Evolutionary conservation across 1,284 basidiomycete genomes (phyloP).

Genomic region (Sporisorium scitamineum): DNA sequence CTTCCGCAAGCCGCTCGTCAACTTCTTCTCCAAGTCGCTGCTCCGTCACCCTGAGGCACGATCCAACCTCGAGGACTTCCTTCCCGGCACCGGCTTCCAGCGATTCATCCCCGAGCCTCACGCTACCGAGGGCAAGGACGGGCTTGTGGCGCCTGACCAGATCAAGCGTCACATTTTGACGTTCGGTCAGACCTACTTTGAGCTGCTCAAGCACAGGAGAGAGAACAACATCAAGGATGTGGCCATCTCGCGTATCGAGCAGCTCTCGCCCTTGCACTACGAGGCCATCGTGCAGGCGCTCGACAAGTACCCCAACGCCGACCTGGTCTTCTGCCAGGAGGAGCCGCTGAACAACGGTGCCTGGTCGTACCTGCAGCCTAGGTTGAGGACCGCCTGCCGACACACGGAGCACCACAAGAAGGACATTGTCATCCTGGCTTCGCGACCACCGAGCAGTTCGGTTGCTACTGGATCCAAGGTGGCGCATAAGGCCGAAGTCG

Average conservation of each 20-base stretch:
- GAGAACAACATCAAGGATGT: constrained; percentile 79
- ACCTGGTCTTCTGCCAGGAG: constrained; percentile 89
- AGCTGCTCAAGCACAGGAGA: constrained; percentile 75
- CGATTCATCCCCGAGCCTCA: constrained; percentile 90
- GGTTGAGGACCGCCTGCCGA: constrained; percentile 70
- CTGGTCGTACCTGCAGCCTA: constrained; percentile 89
- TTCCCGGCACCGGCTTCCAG: constrained; percentile 88
- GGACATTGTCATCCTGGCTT: constrained; percentile 72
- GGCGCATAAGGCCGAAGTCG: constrained; percentile 67
- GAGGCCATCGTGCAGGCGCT: constrained; percentile 72
- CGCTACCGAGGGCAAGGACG: constrained; percentile 73
- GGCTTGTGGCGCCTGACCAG: constrained; percentile 82
- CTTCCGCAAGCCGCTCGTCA: constrained; percentile 72
- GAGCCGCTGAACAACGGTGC: constrained; percentile 82
- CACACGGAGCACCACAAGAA: constrained; percentile 80
- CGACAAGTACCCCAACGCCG: constrained; percentile 95
- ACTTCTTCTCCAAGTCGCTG: constrained; percentile 96
- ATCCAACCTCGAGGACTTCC: constrained; percentile 87
- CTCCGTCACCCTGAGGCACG: constrained; percentile 92
- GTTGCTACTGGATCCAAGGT: constrained; percentile 91
- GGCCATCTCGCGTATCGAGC: constrained; percentile 93
- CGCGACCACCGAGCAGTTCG: constrained; percentile 63
- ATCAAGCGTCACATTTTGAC: constrained; percentile 87
- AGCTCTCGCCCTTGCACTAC: constrained; percentile 95
- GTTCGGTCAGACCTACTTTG: constrained; percentile 90